Percentiles rank a stretch among this genome's conserved stretches.
phyloP scores from a whole-genome alignment of 495 filamentous ascomycete genomes.

The Apodospora peruviana region DNA sequence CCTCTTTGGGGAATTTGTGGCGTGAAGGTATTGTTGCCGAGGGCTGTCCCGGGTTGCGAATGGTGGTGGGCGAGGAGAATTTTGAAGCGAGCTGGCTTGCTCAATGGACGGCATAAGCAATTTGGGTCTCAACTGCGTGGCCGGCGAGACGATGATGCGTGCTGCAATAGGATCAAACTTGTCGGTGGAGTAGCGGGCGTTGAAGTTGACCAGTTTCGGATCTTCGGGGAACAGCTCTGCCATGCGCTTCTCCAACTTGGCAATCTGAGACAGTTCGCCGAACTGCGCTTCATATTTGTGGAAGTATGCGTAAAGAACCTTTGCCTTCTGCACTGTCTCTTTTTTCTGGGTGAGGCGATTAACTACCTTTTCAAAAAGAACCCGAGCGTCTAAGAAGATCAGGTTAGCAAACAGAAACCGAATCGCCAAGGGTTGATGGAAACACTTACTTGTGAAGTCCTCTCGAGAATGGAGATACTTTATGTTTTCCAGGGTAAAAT shows the following conservation, averaged over 20 bases:
- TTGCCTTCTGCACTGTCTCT: slow-evolving; percentile 66
- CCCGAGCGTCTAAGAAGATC: slow-evolving; percentile 68
- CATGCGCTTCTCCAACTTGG: slow-evolving; percentile 89
- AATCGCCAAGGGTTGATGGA: not conserved
- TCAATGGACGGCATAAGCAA: slow-evolving; percentile 46
- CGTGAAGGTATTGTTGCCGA: slow-evolving; percentile 42
- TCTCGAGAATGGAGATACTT: slow-evolving; percentile 89
- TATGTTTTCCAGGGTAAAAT: slow-evolving; percentile 87
- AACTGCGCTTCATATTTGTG: slow-evolving; percentile 93
- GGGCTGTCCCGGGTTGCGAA: slow-evolving; percentile 36
- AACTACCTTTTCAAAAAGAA: slow-evolving; percentile 89
- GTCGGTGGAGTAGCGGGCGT: slow-evolving; percentile 61
- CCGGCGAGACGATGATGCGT: slow-evolving; percentile 76
- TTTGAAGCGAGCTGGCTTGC: slow-evolving; percentile 42
- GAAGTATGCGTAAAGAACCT: slow-evolving; percentile 80
- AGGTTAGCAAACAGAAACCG: slow-evolving; percentile 2
- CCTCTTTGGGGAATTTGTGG: slow-evolving; percentile 71
- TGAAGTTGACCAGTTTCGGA: slow-evolving; percentile 67
- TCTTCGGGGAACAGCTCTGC: slow-evolving; percentile 85
- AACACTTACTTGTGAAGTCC: slow-evolving; percentile 80
- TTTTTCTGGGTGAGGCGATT: slow-evolving; percentile 68
- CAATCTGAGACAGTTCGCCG: slow-evolving; percentile 82
- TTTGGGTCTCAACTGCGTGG: slow-evolving; percentile 65
- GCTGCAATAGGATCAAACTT: slow-evolving; percentile 61
- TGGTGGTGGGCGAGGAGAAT: slow-evolving; percentile 39